phyloP scores from a whole-genome alignment of 2,329 filamentous ascomycete species.

The Colletotrichum truncatum region DNA sequence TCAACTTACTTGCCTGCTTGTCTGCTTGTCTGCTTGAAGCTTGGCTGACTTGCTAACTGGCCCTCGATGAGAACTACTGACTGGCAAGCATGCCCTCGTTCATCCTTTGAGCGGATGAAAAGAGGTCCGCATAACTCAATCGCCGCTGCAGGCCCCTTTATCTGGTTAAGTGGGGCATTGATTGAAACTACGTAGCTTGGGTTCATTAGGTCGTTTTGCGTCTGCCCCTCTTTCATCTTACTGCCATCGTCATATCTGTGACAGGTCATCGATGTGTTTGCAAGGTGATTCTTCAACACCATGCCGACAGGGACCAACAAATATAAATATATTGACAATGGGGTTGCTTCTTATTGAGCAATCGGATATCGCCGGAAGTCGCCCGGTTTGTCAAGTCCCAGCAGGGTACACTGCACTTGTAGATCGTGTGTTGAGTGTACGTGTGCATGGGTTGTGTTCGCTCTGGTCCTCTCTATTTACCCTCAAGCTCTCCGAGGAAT shows the following conservation, averaged over 20 bases:
- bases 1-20: no score
- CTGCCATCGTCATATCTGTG: slow-evolving; percentile 1
- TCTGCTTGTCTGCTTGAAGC: no score
- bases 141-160: slow-evolving; percentile 9
- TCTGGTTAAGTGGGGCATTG: slow-evolving; percentile 1
- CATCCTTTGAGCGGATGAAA: not conserved
- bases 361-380: no score
- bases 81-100: not conserved
- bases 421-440: not conserved
- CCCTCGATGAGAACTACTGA: not conserved
- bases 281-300: no score
- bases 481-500: not conserved
- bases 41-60: not conserved
- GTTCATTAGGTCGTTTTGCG: not conserved
- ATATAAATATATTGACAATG: no score
- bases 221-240: slow-evolving; percentile 19
- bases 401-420: no score
- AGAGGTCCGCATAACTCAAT: slow-evolving; percentile 16
- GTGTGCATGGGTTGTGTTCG: not conserved
- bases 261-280: not conserved
- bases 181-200: slow-evolving; percentile 16
- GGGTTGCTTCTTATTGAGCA: no score
- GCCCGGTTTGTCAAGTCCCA: no score
- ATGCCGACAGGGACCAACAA: no score
- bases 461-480: not conserved